Evolutionary conservation across 2,329 filamentous ascomycete species (phyloP), one percentile per base, ranked within the genome.

Genomic region (Neobulgaria alba): DNA sequence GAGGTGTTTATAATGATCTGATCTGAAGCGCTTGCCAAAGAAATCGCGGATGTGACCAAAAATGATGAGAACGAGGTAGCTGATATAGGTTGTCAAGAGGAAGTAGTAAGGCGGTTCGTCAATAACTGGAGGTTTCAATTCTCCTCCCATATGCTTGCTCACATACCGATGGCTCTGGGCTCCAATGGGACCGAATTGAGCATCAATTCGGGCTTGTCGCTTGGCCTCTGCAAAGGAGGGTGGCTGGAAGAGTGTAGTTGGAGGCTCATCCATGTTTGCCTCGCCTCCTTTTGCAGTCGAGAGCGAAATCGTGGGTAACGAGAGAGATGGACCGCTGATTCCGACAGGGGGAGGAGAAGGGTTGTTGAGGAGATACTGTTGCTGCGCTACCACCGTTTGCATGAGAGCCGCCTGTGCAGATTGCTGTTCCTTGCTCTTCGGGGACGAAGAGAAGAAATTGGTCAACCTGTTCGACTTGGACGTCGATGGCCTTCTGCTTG

Each of bases 41-140:
- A 95, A 96, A 63, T 98, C 92, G 60, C 90, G 81, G 46, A 95
- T 79, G 61, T 98, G 92, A 42, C 92, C 92, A 50, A 95, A 89
- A 51, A 92, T 79, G 61, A 98, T 96, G 56, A 98, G 76, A 53
- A 96, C 81, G 50, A 98, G 75, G 64, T 98, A 98, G 67, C 88
- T 95, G 65, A 98, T 86, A 71, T 98, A 98, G 57, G 92, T 98
- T 26, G 92, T 96, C 54, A 98, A 75, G 57, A 98, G 78, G 67
- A 85, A 95, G 71, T 89, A 96, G 68, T 95, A 96, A 14, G 90
- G 87, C 31, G 92, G 90, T 63, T 95, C 90, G 59, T 98, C 92
- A 61, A 95, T 86, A 45, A 96, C 70, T 4, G 90, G 89, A 29
- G 87, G 77, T 33, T 80, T 79, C 43, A 96, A 82, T 29, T 82